These are phyloP conservation scores for Cladosporium phlei DNA, from an alignment of 2,329 filamentous ascomycete species.

Conservation along the genomic window DNA sequence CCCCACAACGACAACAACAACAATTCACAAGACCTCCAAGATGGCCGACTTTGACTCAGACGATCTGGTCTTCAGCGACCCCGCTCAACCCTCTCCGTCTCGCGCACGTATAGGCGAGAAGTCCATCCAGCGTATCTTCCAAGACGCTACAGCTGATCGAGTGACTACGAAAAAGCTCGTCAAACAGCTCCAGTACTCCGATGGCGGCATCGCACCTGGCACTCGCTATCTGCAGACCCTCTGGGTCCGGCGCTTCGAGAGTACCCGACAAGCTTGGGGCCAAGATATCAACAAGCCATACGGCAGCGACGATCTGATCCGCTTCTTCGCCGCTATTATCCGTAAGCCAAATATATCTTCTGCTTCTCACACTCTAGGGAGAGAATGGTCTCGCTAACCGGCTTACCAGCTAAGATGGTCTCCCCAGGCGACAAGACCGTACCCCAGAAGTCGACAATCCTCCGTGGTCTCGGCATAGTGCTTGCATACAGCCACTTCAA, in stretches of 20 bases:
- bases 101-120: background rate
- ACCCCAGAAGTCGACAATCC: background rate
- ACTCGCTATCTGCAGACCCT: background rate
- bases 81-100: background rate
- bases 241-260: background rate
- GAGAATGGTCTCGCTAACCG: background rate
- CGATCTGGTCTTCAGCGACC: background rate
- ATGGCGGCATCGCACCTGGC: background rate
- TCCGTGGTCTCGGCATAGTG: background rate
- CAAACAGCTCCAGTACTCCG: background rate
- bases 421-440: background rate
- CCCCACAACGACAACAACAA: too few species aligned
- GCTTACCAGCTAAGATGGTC: background rate
- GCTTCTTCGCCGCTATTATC: background rate
- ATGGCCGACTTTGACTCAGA: background rate
- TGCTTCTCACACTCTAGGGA: too few species aligned
- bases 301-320: background rate
- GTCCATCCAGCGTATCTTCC: background rate
- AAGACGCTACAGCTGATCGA: background rate
- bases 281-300: background rate
- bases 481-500: background rate
- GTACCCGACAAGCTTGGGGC: background rate
- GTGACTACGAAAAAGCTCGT: background rate
- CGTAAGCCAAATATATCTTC: background rate
- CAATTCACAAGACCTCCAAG: too few species aligned